phyloP scores from a whole-genome alignment of 768 basidiomycete species.

The Xanthoconium stramineum region DNA sequence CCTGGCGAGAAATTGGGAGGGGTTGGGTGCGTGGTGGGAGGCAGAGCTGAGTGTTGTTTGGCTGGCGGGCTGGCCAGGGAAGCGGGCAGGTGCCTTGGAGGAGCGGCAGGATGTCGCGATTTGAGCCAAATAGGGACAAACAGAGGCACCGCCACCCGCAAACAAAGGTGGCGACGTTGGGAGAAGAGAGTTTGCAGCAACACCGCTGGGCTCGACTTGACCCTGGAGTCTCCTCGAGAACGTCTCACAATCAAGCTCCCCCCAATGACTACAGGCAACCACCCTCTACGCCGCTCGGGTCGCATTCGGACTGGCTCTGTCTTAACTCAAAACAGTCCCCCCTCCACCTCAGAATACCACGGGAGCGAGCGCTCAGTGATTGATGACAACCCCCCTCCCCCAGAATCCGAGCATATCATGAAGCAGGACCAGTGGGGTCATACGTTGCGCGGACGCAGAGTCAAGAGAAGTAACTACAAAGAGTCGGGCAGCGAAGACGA shows the following conservation, averaged over 20 bases:
- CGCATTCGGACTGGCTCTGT: constrained; percentile 21
- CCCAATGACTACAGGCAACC: constrained; percentile 17
- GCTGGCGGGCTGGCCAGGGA: constrained; percentile 19
- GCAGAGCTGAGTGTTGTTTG: constrained; percentile 7
- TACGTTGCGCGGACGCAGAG: constrained; percentile 41
- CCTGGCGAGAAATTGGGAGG: neutral
- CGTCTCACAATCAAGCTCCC: constrained; percentile 22
- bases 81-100: constrained; percentile 26
- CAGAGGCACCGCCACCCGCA: constrained; percentile 27
- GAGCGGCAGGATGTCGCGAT: constrained; percentile 15
- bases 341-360: constrained; percentile 33
- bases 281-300: constrained; percentile 24
- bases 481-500: constrained; percentile 50
- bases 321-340: constrained; percentile 21
- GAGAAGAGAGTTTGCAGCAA: constrained; percentile 18
- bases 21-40: neutral
- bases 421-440: constrained; percentile 15
- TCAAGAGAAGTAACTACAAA: constrained; percentile 38
- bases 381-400: constrained; percentile 22
- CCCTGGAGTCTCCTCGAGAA: constrained; percentile 22
- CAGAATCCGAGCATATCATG: neutral
- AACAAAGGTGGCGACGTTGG: constrained; percentile 30
- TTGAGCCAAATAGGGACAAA: constrained; percentile 28
- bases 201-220: constrained; percentile 10
- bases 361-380: constrained; percentile 32